These are phyloP conservation scores for Diplodia sapinea DNA, from an alignment of 2,329 filamentous ascomycete genomes.

Conservation along the genomic window DNA sequence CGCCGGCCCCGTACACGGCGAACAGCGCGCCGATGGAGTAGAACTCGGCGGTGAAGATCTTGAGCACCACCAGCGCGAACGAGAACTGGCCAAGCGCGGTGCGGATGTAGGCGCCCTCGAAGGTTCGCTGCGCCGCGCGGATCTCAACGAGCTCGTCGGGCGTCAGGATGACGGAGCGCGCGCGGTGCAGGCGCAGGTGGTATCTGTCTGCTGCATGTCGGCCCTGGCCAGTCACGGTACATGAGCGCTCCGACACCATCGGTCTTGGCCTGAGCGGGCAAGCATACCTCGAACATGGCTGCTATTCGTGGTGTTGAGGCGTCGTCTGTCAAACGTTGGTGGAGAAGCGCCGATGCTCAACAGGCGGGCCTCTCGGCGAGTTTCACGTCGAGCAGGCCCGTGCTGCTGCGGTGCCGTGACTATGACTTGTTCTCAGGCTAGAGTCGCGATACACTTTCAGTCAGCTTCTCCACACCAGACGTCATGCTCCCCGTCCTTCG, in stretches of 20 bases:
- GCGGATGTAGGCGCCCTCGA: constrained; percentile 95
- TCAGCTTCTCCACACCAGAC: constrained; percentile 22
- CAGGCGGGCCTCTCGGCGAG: neutral
- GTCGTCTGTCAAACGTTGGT: constrained; percentile 22
- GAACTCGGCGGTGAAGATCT: constrained; percentile 96
- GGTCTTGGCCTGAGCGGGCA: neutral
- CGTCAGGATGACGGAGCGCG: constrained; percentile 81
- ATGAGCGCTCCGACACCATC: constrained; percentile 13
- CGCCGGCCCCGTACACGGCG: constrained; percentile 84
- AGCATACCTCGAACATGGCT: constrained; percentile 35
- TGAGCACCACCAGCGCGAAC: constrained; percentile 91
- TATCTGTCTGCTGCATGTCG: constrained; percentile 74
- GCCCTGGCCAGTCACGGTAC: constrained; percentile 43
- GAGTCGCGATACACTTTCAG: constrained; percentile 17
- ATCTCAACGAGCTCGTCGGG: constrained; percentile 89
- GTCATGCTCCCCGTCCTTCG: constrained; percentile 5
- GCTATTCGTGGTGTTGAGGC: constrained; percentile 22
- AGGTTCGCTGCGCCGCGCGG: constrained; percentile 91
- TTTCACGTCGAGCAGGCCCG: constrained; percentile 20
- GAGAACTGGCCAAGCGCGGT: constrained; percentile 95
- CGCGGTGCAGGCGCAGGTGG: constrained; percentile 80
- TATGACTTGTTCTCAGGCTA: constrained; percentile 25
- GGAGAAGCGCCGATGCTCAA: constrained; percentile 15
- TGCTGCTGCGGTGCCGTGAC: constrained; percentile 17
- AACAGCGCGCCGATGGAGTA: constrained; percentile 97